Conservation (phyloP, 768 basidiomycete genomes). For the Pleurotus tuoliensis region DNA sequence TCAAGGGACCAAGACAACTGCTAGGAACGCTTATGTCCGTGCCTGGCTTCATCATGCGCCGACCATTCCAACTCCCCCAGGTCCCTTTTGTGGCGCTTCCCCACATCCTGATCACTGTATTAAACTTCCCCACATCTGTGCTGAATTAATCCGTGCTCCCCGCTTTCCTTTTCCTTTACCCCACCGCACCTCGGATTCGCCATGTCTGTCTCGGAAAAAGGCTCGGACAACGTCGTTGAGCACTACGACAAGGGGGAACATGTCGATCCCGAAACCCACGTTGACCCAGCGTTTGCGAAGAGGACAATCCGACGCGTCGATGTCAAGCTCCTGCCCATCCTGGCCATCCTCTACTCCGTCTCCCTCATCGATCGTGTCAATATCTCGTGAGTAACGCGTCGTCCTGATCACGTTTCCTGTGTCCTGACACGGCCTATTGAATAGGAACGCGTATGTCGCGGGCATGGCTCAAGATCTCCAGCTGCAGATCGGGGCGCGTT, state of each 20-base stretch:
- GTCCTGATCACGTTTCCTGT: neutral
- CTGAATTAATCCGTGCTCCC: neutral
- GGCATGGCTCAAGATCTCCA: slow-evolving; percentile 2
- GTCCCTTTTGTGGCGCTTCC: slow-evolving; percentile 3
- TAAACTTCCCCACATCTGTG: slow-evolving; percentile 5
- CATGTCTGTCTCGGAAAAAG: slow-evolving; percentile 5
- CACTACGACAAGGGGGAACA: neutral
- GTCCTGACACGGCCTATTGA: neutral
- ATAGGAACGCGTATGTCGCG: slow-evolving; percentile 7
- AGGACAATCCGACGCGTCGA: slow-evolving; percentile 1
- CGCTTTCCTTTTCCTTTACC: neutral
- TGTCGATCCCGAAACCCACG: neutral
- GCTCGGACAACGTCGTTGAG: slow-evolving; percentile 3
- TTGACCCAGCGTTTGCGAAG: neutral
- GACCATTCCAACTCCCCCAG: neutral
- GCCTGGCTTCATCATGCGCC: neutral
- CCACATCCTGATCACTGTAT: slow-evolving; percentile 4
- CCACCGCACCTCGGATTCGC: neutral
- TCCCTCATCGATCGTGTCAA: slow-evolving; percentile 6
- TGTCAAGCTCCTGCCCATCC: slow-evolving; percentile 1
- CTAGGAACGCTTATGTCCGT: neutral
- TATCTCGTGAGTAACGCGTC: neutral
- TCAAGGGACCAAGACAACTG: neutral
- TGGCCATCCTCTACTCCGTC: slow-evolving; percentile 3
- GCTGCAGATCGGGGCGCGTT: neutral